phyloP scores from a whole-genome alignment of 805 yeast genomes.

The Candida ascalaphidarum region DNA sequence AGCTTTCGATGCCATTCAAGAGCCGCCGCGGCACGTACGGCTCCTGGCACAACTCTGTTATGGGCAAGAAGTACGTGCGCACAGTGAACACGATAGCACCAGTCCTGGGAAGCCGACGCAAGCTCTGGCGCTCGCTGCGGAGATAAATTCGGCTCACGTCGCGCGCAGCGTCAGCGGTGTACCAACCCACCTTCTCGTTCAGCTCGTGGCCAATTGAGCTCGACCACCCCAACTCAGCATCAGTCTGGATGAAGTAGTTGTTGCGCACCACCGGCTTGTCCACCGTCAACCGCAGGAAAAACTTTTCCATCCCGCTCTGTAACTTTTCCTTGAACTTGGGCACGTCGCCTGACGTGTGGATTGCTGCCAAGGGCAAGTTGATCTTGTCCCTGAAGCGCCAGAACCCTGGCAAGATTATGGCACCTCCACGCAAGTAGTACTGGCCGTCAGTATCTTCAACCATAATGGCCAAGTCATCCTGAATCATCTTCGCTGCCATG shows the following conservation, averaged over 20 bases:
- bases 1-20: slow-evolving; percentile 48
- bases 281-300: slow-evolving; percentile 45
- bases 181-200: slow-evolving; percentile 50
- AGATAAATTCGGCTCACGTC: slow-evolving; percentile 40
- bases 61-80: slow-evolving; percentile 54
- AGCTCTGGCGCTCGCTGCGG: slow-evolving; percentile 58
- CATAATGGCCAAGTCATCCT: slow-evolving; percentile 65
- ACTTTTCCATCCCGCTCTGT: slow-evolving; percentile 57
- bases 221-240: slow-evolving; percentile 58
- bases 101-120: slow-evolving; percentile 50
- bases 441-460: slow-evolving; percentile 51
- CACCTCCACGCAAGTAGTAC: slow-evolving; percentile 50
- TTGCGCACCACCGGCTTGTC: slow-evolving; percentile 63
- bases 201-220: slow-evolving; percentile 50
- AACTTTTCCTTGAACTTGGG: slow-evolving; percentile 55
- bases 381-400: slow-evolving; percentile 61
- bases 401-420: slow-evolving; percentile 58
- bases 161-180: slow-evolving; percentile 46
- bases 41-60: slow-evolving; percentile 45
- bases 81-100: slow-evolving; percentile 56
- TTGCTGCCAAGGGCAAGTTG: slow-evolving; percentile 43
- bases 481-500: slow-evolving; percentile 49
- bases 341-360: slow-evolving; percentile 62
- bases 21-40: slow-evolving; percentile 56
- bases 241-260: slow-evolving; percentile 59